phyloP scores from a whole-genome alignment of 2,329 filamentous ascomycete genomes.

The Trichoderma koningii region DNA sequence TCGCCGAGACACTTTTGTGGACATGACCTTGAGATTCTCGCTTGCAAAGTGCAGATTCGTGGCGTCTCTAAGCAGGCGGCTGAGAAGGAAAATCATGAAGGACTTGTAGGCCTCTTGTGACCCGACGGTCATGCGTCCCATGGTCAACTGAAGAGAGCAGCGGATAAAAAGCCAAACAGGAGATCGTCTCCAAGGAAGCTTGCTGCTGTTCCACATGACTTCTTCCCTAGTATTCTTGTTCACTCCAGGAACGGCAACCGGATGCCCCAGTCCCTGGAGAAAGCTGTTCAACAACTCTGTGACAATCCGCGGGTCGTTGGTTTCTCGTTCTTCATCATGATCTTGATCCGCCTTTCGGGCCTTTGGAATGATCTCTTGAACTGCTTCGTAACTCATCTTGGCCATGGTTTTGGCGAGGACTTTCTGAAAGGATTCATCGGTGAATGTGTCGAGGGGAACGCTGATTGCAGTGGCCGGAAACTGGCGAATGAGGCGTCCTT shows the following conservation, averaged over 20 bases:
- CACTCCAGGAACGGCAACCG: constrained; percentile 33
- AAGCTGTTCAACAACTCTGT: constrained; percentile 50
- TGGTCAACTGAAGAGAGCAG: constrained; percentile 25
- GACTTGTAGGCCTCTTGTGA: constrained; percentile 47
- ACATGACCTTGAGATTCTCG: too few species aligned
- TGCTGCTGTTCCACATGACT: constrained; percentile 44
- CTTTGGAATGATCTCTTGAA: constrained; percentile 26
- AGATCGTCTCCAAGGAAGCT: constrained; percentile 51
- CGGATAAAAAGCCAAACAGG: constrained; percentile 36
- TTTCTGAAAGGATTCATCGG: not conserved
- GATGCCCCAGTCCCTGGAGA: constrained; percentile 43
- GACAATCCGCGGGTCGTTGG: constrained; percentile 51
- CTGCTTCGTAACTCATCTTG: constrained; percentile 36
- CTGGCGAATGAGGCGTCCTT: not conserved
- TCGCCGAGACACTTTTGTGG: too few species aligned
- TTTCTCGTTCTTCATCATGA: constrained; percentile 50
- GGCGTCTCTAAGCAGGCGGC: too few species aligned
- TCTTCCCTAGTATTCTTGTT: constrained; percentile 58
- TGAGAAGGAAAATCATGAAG: constrained; percentile 49
- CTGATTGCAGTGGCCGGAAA: not conserved
- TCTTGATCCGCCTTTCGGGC: not conserved
- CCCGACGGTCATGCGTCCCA: constrained; percentile 31
- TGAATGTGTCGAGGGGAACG: not conserved
- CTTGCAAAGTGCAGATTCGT: too few species aligned
- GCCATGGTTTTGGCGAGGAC: constrained; percentile 28